Base-by-base conservation (phyloP, 1,139 yeast species). In the Trichomonascaceae sp. region DNA sequence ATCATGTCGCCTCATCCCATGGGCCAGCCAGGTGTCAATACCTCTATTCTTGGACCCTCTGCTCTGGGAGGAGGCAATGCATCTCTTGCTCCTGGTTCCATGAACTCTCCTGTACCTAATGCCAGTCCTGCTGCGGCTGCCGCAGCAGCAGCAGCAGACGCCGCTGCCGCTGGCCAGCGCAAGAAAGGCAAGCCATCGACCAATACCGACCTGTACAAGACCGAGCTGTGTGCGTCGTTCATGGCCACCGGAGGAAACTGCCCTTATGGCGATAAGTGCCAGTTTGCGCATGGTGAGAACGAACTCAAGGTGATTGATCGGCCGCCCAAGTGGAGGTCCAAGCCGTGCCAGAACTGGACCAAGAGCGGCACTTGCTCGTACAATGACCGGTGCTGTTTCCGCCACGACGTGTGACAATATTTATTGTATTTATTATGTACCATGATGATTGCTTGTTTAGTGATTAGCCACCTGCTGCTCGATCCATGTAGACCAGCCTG, bases 311-410 rank as follows among this genome's bases (percentile, higher is more conserved):
- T 57, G 14, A 75, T 82, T 33, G 78, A 74, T 41, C 69, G 93
- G 40, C 80, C 89, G 13, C 74, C 79, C 39, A 85, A 84, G 52
- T 85, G 92, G 80, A 73, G 94, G 53, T 80, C 94, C 17, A 85
- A 84, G 60, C 82, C 92, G 16, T 85, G 96, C 60, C 78, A 75
- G 43, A 85, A 85, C 57, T 85, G 95, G 94, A 53, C 74, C 27
- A 78, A 77, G 52, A 70, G 67, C 37, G 95, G 95, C 16, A 64
- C 72, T 35, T 85, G 96, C 55, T 74, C 93, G 34, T 85, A 85
- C 57, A 94, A 94, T 23, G 81, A 73, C 55, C 71, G 96, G 52
- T 85, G 96, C 57, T 82, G 94, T 52, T 85, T 85, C 63, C 80
- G 79, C 52, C 96, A 85, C 57, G 63, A 47, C 29, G 30, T 28